Base-by-base conservation (phyloP, 371 early-diverging fungal species). In the Mortierella sp. region DNA sequence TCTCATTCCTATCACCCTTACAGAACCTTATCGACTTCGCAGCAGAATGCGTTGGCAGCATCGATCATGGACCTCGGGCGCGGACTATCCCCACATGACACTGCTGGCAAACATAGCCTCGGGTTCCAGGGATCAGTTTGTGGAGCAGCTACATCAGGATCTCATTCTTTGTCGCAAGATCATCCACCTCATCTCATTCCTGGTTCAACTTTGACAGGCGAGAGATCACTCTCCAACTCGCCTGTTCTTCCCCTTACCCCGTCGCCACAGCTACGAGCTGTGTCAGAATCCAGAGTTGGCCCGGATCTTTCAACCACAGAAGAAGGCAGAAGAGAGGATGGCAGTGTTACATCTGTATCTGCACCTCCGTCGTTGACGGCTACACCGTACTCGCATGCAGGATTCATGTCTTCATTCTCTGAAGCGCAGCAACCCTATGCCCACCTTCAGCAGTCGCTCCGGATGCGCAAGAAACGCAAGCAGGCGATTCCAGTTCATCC, bases 401-500 rank as follows among this genome's bases (percentile, higher is more conserved):
- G 41, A 28, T 41, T 59, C 8, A 3, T 41, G 12, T 43, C 50
- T 1, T 27, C 52, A 3, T 26, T 13, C 23, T 43, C 51, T 2
- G 43, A n/a, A 5, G 28, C 47, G 34, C 68, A 55, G 41, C 56
- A 45, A 19, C 34, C 4, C 34, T 10, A 4, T 34, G 7, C 10
- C 10, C 7, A 10, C 10, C 10, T 10, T 10, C 48, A 51, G 6
- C 38, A 50, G 13, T 23, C 53, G 9, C 43, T 39, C 12, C 31
- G 49, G 7, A 46, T 56, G 23, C 67, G 67, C 49, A 76, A 70
- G 41, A 76, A 76, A 54, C 65, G 76, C 21, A 76, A 76, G 43
- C 76, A 76, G 49, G 61, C 58, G 18, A 66, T 76, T 24, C 76
- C 76, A 28, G 66, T 76, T 24, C 61, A 61, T 34, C 61, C 65